phyloP scores from a whole-genome alignment of 805 yeast species.

The Candida caryicola region DNA sequence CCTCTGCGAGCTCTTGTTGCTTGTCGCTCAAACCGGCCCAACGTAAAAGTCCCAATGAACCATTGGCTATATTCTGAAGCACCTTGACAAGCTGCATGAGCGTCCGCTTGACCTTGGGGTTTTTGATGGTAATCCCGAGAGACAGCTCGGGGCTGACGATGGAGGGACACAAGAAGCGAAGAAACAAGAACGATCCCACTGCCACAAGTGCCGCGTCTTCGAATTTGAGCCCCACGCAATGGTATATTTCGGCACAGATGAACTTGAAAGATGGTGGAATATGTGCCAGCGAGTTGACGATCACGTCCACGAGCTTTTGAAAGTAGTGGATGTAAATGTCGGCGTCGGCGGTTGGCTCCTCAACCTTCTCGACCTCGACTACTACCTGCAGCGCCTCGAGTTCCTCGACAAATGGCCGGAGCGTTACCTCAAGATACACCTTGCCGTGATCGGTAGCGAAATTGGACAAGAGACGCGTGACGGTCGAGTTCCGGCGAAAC shows the following conservation, averaged over 20 bases:
- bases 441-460: constrained; percentile 67
- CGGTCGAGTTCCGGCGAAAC: constrained; percentile 76
- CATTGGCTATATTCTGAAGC: constrained; percentile 84
- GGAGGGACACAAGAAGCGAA: constrained; percentile 83
- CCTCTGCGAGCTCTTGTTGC: constrained; percentile 34
- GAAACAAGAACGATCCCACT: constrained; percentile 82
- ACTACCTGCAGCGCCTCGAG: constrained; percentile 46
- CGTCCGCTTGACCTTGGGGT: constrained; percentile 53
- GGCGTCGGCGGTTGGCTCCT: constrained; percentile 34
- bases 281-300: constrained; percentile 49
- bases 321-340: constrained; percentile 56
- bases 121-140: constrained; percentile 27
- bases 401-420: constrained; percentile 57
- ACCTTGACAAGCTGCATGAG: constrained; percentile 78
- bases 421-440: constrained; percentile 50
- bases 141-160: constrained; percentile 80
- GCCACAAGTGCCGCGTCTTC: constrained; percentile 61
- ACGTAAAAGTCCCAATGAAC: constrained; percentile 61
- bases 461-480: constrained; percentile 71
- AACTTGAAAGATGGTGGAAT: constrained; percentile 73
- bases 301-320: constrained; percentile 53
- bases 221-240: constrained; percentile 56
- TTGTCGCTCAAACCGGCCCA: constrained; percentile 53
- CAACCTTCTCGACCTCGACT: constrained; percentile 63
- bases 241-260: constrained; percentile 65